A percentile compares a stretch with the other conserved stretches of the same genome.
Conservation (phyloP, 306 rosid genomes). For the Malus sieversii region DNA sequence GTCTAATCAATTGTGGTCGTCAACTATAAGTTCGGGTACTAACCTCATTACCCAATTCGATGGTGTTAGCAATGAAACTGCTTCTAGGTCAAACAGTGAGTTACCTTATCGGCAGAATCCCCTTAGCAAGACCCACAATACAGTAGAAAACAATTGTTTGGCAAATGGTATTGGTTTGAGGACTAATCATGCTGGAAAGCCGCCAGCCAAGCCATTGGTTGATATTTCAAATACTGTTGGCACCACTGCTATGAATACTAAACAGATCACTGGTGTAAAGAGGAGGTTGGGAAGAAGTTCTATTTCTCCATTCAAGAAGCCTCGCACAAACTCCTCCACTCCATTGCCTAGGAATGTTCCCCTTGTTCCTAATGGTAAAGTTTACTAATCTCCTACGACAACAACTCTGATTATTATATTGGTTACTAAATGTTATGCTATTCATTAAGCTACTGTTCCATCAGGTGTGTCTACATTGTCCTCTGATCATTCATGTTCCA, state of each 20-base stretch:
- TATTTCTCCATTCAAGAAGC: conserved; percentile 75
- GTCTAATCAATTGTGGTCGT: conserved; percentile 22
- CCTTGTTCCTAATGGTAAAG: conserved; percentile 39
- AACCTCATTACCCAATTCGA: conserved; percentile 64
- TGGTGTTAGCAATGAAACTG: conserved; percentile 46
- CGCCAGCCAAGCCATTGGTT: conserved; percentile 39
- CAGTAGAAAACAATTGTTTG: conserved; percentile 17
- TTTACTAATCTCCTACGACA: background rate
- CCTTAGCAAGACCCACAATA: conserved; percentile 5
- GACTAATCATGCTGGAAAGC: conserved; percentile 22
- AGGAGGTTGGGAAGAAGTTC: conserved; percentile 50
- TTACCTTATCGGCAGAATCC: conserved; percentile 29
- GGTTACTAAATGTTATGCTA: conserved; percentile 7
- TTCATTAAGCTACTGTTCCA: conserved; percentile 24
- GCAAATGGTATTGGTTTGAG: conserved; percentile 30
- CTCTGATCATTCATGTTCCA: conserved; percentile 38
- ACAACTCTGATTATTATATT: conserved; percentile 5
- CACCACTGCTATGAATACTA: conserved; percentile 20
- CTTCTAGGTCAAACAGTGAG: conserved; percentile 18
- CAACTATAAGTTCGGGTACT: conserved; percentile 42
- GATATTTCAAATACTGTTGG: conserved; percentile 58
- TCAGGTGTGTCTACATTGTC: conserved; percentile 53
- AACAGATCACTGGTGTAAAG: conserved; percentile 32
- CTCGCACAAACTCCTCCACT: conserved; percentile 47
- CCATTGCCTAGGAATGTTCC: conserved; percentile 37